Percentiles rank a stretch among this genome's conserved stretches.
Evolutionary conservation across 441 rosid genomes (phyloP).

Genomic region (Adansonia gregorii): DNA sequence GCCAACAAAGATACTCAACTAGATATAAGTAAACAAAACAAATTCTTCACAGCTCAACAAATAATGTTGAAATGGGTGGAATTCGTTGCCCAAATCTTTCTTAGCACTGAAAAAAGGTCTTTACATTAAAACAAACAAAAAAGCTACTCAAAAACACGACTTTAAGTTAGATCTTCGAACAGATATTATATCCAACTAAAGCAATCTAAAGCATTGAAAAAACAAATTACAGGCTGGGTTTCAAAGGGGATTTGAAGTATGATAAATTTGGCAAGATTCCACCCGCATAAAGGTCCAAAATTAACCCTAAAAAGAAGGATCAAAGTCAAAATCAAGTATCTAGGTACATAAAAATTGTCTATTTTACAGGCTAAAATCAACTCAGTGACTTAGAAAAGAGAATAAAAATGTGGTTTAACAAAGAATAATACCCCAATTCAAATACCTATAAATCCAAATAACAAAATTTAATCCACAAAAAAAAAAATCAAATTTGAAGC

Average conservation of each 20-base stretch:
- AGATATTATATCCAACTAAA: conserved; percentile 1
- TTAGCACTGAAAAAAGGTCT: conserved; percentile 11
- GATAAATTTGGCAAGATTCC: conserved; percentile 2
- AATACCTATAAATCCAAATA: neutral
- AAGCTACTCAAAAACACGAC: conserved; percentile 24
- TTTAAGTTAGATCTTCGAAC: conserved; percentile 23
- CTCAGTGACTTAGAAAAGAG: neutral
- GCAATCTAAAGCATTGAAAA: neutral
- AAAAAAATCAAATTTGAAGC: neutral
- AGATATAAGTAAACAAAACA: conserved; percentile 19
- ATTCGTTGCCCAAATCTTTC: neutral
- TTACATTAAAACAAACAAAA: conserved; percentile 24
- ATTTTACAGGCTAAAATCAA: neutral
- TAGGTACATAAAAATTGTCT: conserved; percentile 3
- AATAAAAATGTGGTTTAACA: neutral
- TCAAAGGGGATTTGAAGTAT: neutral
- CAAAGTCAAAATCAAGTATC: conserved; percentile 25
- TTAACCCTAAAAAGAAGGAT: conserved; percentile 16
- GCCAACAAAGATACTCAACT: conserved; percentile 38
- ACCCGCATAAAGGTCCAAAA: conserved; percentile 10
- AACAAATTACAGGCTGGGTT: neutral
- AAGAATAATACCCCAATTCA: conserved; percentile 5
- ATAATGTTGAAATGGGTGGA: neutral
- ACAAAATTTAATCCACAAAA: neutral
- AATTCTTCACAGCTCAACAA: neutral